phyloP scores from a whole-genome alignment of 2,329 filamentous ascomycete species.

The Botrytis deweyae region DNA sequence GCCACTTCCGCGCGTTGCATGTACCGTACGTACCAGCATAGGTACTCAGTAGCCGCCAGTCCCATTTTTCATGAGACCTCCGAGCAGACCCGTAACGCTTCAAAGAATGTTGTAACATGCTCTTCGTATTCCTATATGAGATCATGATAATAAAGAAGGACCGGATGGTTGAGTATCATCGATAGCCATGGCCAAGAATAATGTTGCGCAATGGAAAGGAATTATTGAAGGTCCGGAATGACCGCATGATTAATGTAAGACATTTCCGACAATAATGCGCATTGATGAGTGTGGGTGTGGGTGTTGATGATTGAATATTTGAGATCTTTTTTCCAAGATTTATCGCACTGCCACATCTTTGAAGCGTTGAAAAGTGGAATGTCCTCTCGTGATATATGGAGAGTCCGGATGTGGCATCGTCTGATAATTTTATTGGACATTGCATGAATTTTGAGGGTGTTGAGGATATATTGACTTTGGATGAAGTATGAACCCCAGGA shows the following conservation, averaged over 20 bases:
- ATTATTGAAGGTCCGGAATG: conserved; percentile 11
- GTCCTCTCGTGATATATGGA: conserved; percentile 17
- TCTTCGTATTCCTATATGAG: conserved; percentile 8
- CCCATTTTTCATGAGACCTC: conserved; percentile 15
- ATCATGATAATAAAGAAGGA: conserved; percentile 3
- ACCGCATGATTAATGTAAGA: conserved; percentile 22
- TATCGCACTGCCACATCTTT: conserved; percentile 19
- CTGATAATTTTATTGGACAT: conserved; percentile 9
- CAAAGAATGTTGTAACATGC: neutral
- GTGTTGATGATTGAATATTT: conserved; percentile 8
- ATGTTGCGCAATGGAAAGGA: neutral
- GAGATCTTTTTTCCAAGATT: conserved; percentile 1
- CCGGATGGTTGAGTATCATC: neutral
- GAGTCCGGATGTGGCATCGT: neutral
- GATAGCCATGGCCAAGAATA: conserved; percentile 6
- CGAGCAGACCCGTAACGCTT: conserved; percentile 15
- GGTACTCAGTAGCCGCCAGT: conserved; percentile 15
- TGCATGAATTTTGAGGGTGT: conserved; percentile 7
- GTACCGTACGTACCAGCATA: neutral
- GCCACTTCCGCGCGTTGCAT: conserved; percentile 15
- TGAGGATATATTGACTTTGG: neutral
- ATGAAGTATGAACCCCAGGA: neutral
- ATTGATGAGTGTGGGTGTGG: neutral
- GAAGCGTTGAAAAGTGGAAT: conserved; percentile 8
- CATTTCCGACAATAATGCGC: conserved; percentile 8